Evolutionary conservation across 768 basidiomycete genomes (phyloP), one percentile per base, ranked within the genome.

Genomic region (Naganishia vaughanmartiniae): DNA sequence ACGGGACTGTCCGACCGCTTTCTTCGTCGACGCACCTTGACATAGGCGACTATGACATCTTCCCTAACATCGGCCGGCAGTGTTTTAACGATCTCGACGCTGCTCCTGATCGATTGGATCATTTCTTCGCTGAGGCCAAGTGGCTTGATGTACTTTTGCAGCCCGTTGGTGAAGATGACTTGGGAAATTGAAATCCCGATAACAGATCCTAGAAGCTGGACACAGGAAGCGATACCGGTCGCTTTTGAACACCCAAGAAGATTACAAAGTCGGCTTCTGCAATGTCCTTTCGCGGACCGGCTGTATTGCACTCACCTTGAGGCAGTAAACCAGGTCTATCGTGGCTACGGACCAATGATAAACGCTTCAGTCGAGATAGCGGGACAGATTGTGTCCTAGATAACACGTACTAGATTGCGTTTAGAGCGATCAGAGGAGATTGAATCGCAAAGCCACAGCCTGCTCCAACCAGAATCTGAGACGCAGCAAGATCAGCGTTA

Each of bases 371-470:
- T 67, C 69, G 10, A 72, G 69, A 55, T 70, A 58, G 34, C 72
- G 69, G 54, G 30, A 54, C 1, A 2, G 10, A 54, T 54, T n/a
- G 24, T 42, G 24, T 3, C 7, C 12, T 24, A 11, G 36, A n/a
- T 63, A 42, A 15, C 2, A 56, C 67, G 28, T 56, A 68, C 67
- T 72, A 78, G 42, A 76, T 76, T 5, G 77, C 77, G 65, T 80
- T 78, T 24, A 78, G 73, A 12, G 76, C 74, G 19, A 80, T 66
- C 1, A 80, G 48, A 26, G 71, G 65, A n/a, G 74, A 76, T 45
- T 82, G 82, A 73, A 82, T 76, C 17, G 73, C 66, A 3, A 76
- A 70, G 10, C 83, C 83, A 56, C 83, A 74, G 24, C 82, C 79
- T 45, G 81, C 72, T 21, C 83, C 83, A 33, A 77, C 72, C 36